Conservation (phyloP, 2,329 filamentous ascomycete genomes). For the Diaporthe citrichinensis region DNA sequence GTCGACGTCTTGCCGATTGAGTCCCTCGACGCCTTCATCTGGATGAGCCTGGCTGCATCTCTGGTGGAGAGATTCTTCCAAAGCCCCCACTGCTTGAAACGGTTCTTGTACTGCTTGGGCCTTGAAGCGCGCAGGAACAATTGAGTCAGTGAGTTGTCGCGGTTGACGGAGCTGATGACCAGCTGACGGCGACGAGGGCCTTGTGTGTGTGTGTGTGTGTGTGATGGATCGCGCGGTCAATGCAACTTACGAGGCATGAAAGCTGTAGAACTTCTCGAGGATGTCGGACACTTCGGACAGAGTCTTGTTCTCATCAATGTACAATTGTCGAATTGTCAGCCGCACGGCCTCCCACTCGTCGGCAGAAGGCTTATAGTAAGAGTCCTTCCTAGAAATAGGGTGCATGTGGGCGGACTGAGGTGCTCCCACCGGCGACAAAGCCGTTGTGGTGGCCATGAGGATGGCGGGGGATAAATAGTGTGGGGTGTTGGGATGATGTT, state of each 20-base stretch:
- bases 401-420: not conserved
- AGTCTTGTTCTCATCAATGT: constrained; percentile 39
- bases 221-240: not conserved
- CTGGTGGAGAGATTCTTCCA: constrained; percentile 40
- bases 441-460: constrained; percentile 10
- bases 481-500: constrained; percentile 23
- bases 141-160: constrained; percentile 21
- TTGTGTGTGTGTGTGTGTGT: not conserved
- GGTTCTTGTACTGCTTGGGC: constrained; percentile 39
- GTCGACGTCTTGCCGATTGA: constrained; percentile 38
- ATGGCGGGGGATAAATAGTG: not conserved
- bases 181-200: not conserved
- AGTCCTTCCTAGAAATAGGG: constrained; percentile 14
- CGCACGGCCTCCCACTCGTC: constrained; percentile 37
- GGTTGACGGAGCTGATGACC: not conserved
- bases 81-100: constrained; percentile 38
- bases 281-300: constrained; percentile 26
- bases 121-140: constrained; percentile 20
- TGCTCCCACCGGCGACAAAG: not conserved
- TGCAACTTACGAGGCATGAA: constrained; percentile 39
- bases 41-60: constrained; percentile 33
- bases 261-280: constrained; percentile 19
- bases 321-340: constrained; percentile 34
- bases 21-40: constrained; percentile 31
- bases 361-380: constrained; percentile 12